Evolutionary conservation across 345 rosid genomes (phyloP), one percentile per base, ranked within the genome.

Genomic region (Punica granatum): DNA sequence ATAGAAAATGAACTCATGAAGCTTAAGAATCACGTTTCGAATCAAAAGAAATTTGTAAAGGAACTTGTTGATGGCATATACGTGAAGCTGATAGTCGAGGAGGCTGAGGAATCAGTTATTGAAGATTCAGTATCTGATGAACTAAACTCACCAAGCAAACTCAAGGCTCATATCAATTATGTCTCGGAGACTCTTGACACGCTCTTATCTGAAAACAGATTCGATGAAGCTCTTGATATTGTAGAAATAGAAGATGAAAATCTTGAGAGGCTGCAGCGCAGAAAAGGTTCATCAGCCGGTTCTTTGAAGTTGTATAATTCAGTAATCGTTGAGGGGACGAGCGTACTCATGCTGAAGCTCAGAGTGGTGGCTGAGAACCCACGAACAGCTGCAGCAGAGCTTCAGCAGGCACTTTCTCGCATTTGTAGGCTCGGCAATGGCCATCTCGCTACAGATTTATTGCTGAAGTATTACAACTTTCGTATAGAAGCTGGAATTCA

Each of bases 351-450:
- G 21, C 37, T 76, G 72, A 77, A 82, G 66, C 66, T 85, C 44
- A 76, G 77, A 34, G 36, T 67, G 49, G 70, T 71, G 36, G 87
- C 87, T 60, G 83, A 75, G 76, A 83, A 83, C 70, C 77, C 80
- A 49, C 80, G 93, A 79, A 79, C 48, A 59, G 34, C 75, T 60
- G 83, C 87, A 42, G 67, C 86, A 23, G 88, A 88, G 60, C 81
- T 88, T 63, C 92, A 82, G 53, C 82, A 72, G 71, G 74, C 88
- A 64, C 70, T 85, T n/a, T 72, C 42, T 67, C 77, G 81, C 39
- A 71, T 88, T 60, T 65, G 79, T 73, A 81, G 83, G 69, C 74
- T 85, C 33, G 84, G 88, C 46, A 75, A 80, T 21, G 30, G 59
- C 62, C 64, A 67, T 74, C 79, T 81, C 34, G 85, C 86, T 37